phyloP scores from a whole-genome alignment of 2,329 filamentous ascomycete genomes.

The Cladophialophora immunda region DNA sequence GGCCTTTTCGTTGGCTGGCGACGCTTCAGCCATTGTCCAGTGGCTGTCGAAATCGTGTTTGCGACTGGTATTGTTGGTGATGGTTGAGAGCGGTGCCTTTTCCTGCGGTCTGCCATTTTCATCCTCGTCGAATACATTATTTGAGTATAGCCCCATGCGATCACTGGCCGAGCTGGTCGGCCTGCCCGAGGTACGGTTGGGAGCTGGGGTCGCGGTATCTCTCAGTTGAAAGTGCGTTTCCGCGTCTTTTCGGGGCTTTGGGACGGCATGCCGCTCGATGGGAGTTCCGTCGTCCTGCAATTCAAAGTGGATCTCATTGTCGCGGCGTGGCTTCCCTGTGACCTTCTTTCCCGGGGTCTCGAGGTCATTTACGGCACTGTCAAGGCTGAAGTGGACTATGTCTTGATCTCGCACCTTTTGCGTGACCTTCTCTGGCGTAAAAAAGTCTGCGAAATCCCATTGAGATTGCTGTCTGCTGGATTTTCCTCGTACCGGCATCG shows the following conservation, averaged over 20 bases:
- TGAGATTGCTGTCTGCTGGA: conserved; percentile 66
- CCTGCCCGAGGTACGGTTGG: conserved; percentile 42
- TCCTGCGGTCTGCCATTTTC: conserved; percentile 52
- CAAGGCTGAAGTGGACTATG: conserved; percentile 78
- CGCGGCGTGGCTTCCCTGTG: conserved; percentile 70
- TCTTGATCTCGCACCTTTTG: conserved; percentile 72
- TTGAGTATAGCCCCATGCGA: conserved; percentile 77
- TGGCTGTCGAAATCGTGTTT: conserved; percentile 80
- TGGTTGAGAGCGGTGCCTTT: conserved; percentile 65
- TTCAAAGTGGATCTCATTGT: conserved; percentile 84
- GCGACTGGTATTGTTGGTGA: conserved; percentile 77
- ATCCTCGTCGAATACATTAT: conserved; percentile 74
- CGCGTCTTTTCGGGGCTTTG: conserved; percentile 75
- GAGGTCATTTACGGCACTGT: conserved; percentile 67
- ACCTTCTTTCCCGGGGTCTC: conserved; percentile 45
- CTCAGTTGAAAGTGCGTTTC: conserved; percentile 84
- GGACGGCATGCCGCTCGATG: conserved; percentile 44
- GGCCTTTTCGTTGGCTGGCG: conserved; percentile 59
- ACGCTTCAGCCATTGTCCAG: conserved; percentile 77
- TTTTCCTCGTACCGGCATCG: conserved; percentile 34
- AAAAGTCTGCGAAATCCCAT: conserved; percentile 90
- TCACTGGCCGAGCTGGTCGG: conserved; percentile 46
- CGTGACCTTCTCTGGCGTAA: conserved; percentile 79
- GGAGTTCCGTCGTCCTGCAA: conserved; percentile 71
- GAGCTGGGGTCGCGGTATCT: conserved; percentile 67